Evolutionary conservation across 805 yeast species (phyloP).

Genomic region (Alloascoidea africana): DNA sequence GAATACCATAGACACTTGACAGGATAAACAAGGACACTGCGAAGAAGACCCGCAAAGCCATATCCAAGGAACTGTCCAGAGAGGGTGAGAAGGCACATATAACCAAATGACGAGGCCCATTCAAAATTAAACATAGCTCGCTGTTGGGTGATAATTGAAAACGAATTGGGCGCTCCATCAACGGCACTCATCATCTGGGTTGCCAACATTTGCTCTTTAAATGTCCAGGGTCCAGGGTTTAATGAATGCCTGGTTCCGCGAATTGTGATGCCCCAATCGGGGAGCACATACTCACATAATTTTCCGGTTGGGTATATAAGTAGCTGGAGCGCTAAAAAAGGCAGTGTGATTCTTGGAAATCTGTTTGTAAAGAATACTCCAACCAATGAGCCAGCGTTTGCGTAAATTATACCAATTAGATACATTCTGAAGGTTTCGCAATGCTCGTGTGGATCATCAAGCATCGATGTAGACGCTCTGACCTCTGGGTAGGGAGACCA

Average conservation of each 20-base stretch:
- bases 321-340: conserved; percentile 39
- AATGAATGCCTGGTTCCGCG: conserved; percentile 25
- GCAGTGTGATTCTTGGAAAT: conserved; percentile 34
- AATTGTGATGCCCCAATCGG: conserved; percentile 27
- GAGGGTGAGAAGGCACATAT: conserved; percentile 33
- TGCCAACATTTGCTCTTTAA: conserved; percentile 52
- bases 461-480: conserved; percentile 36
- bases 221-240: conserved; percentile 52
- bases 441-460: conserved; percentile 30
- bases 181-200: conserved; percentile 27
- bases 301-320: conserved; percentile 47
- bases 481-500: conserved; percentile 48
- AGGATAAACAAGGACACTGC: conserved; percentile 41
- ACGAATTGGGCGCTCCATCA: conserved; percentile 7
- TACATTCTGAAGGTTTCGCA: conserved; percentile 39
- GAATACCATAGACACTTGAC: conserved; percentile 39
- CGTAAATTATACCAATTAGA: conserved; percentile 35
- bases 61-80: conserved; percentile 51
- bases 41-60: conserved; percentile 50
- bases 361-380: conserved; percentile 44
- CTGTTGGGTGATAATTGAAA: conserved; percentile 6
- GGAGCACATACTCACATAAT: conserved; percentile 24
- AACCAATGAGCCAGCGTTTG: conserved; percentile 38
- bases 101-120: conserved; percentile 29
- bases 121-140: conserved; percentile 13